Conservation (phyloP, 176 grass and related monocot species). For the Hyparrhenia diplandra region DNA sequence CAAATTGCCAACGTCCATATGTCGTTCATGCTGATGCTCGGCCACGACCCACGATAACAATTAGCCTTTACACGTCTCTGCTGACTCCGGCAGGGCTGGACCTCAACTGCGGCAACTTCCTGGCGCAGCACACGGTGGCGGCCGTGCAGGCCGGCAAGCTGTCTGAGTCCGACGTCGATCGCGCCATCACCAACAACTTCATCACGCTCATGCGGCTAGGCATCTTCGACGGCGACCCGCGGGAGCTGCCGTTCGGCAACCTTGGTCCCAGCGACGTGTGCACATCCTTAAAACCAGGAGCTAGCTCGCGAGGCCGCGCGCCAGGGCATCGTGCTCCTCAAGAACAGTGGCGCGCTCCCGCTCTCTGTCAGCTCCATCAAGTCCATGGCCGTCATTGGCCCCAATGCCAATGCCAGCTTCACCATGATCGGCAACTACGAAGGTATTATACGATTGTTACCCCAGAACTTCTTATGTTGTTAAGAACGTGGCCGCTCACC, state of each 20-base stretch:
- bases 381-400: conserved; percentile 81
- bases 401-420: conserved; percentile 87
- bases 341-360: conserved; percentile 66
- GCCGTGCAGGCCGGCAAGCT: conserved; percentile 71
- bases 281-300: conserved; percentile 64
- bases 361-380: conserved; percentile 52
- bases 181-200: conserved; percentile 88
- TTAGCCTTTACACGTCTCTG: background rate
- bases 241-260: conserved; percentile 57
- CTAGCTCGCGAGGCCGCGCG: conserved; percentile 70
- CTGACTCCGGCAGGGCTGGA: conserved; percentile 57
- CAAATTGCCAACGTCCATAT: background rate
- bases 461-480: too few relatives aligned
- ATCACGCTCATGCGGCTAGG: conserved; percentile 76
- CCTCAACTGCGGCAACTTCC: conserved; percentile 81
- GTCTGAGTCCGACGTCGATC: conserved; percentile 55
- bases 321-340: conserved; percentile 94
- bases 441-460: too few relatives aligned
- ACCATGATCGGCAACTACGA: conserved; percentile 98
- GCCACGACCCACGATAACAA: background rate
- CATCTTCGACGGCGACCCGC: conserved; percentile 85
- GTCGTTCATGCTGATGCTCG: background rate
- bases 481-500: too few relatives aligned
- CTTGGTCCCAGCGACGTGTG: conserved; percentile 81
- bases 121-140: conserved; percentile 56